Evolutionary conservation across 1,139 yeast genomes (phyloP).

Genomic region (Candida sojae): DNA sequence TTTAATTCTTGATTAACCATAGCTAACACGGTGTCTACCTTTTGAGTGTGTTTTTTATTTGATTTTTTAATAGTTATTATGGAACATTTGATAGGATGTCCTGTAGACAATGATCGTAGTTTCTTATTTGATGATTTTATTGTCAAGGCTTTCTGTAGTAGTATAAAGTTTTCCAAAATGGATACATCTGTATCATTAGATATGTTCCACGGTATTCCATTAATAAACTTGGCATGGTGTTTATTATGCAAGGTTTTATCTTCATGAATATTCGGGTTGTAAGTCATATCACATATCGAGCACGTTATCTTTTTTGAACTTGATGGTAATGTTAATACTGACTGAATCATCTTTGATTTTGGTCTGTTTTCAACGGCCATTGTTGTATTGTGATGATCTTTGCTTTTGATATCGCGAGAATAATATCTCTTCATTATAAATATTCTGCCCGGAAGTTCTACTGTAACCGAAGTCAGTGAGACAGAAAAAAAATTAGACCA

Average conservation of each 20-base stretch:
- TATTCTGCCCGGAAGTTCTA: no score
- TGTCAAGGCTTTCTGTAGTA: neutral
- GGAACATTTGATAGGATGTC: constrained; percentile 12
- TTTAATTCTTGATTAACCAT: constrained; percentile 61
- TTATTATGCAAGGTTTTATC: constrained; percentile 51
- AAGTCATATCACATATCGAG: constrained; percentile 62
- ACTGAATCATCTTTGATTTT: constrained; percentile 15
- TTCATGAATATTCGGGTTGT: constrained; percentile 39
- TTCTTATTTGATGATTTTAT: constrained; percentile 1
- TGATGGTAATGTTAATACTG: constrained; percentile 15
- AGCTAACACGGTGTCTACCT: constrained; percentile 31
- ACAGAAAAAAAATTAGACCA: neutral
- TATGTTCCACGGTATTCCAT: constrained; percentile 49
- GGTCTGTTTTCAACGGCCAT: neutral
- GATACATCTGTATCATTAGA: constrained; percentile 19
- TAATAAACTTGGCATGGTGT: constrained; percentile 47
- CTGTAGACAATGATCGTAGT: constrained; percentile 4
- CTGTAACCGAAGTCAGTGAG: no score
- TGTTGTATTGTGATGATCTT: neutral
- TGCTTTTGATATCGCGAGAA: no score
- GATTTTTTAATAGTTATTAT: constrained; percentile 20
- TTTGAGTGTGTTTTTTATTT: constrained; percentile 21
- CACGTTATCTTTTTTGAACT: constrained; percentile 37
- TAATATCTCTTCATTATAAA: neutral
- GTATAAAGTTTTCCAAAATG: neutral